Evolutionary conservation across 2,329 filamentous ascomycete genomes (phyloP), one percentile per base, ranked within the genome.

Genomic region (Gnomoniopsis sp.): DNA sequence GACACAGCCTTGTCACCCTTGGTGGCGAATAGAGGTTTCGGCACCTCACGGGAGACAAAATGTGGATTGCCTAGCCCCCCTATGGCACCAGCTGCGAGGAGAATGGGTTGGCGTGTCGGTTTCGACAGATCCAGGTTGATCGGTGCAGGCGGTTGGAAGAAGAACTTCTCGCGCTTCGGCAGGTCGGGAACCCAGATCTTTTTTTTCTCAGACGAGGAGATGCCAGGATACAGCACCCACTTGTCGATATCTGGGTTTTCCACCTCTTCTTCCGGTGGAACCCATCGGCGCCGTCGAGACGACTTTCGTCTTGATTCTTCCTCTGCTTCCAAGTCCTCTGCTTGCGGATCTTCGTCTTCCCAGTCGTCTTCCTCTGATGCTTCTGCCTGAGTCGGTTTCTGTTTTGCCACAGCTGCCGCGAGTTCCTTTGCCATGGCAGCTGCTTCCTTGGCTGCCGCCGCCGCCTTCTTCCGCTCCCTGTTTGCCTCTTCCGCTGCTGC

Each of bases 11-110:
- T 79, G 65, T 96, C 91, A 46, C 95, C 95, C 65, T 87, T 89
- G 1, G 92, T 96, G 6, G 93, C 95, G 71, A 93, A 96, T 67
- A 93, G 88, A 1, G 95, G 95, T 46, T 88, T 83, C 3, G 86
- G 83, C 52, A 85, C 82, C n/a, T 86, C 82, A 56, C 88, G 88
- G 4, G 90, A 89, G 34, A 90, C 85, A 69, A 98, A 99, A 72
- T 97, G 92, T 6, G 95, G 91, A 69, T 99, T 99, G 12, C 95
- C 95, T 8, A 97, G 74, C 0, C 95, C 95, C 10, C 95, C 95
- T 61, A 96, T 84, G 6, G 91, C 93, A 8, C 95, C 95, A 0
- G 91, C 88, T 1, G 91, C 90, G 12, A 99, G 84, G 23, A 99
- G 79, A 64, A 97, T 87, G 0, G 95, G 95, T 49, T 85, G 84